A percentile compares a stretch with the other conserved stretches of the same genome.
phyloP scores from a whole-genome alignment of 768 basidiomycete species.

The Heimioporus sp. region DNA sequence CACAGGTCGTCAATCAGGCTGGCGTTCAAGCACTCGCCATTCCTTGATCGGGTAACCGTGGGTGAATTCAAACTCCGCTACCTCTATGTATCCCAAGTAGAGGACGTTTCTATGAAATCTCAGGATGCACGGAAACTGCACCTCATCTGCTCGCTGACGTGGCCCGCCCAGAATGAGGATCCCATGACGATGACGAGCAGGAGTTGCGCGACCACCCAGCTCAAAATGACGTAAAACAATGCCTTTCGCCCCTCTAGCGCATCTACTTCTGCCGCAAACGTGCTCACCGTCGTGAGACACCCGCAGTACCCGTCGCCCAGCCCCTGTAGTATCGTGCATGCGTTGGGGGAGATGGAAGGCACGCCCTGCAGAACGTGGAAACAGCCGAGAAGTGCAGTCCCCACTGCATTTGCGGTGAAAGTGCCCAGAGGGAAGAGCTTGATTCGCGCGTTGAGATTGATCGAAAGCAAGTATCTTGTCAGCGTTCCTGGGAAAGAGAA shows the following conservation, averaged over 20 bases:
- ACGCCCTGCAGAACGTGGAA: slow-evolving; percentile 69
- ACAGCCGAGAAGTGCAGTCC: slow-evolving; percentile 78
- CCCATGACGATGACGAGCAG: slow-evolving; percentile 74
- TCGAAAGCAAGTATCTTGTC: slow-evolving; percentile 76
- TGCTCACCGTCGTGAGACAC: slow-evolving; percentile 91
- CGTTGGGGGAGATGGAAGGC: slow-evolving; percentile 40
- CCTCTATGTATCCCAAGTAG: neutral
- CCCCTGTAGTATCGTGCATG: slow-evolving; percentile 78
- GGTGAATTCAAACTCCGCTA: slow-evolving; percentile 31
- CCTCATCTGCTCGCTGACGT: slow-evolving; percentile 42
- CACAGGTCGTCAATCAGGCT: slow-evolving; percentile 23
- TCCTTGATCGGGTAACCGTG: slow-evolving; percentile 27
- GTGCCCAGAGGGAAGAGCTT: slow-evolving; percentile 76
- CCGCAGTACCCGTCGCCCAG: slow-evolving; percentile 93
- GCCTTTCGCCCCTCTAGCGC: slow-evolving; percentile 56
- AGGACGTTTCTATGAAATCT: neutral
- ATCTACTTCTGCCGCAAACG: slow-evolving; percentile 80
- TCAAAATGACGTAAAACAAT: slow-evolving; percentile 65
- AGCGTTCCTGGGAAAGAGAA: slow-evolving; percentile 90
- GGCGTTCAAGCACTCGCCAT: slow-evolving; percentile 12
- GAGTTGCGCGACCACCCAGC: slow-evolving; percentile 68
- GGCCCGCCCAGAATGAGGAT: slow-evolving; percentile 53
- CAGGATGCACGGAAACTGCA: slow-evolving; percentile 42
- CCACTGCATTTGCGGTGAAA: slow-evolving; percentile 68
- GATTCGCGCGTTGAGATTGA: slow-evolving; percentile 62